Percentiles rank a stretch among this genome's conserved stretches.
These are phyloP conservation scores for Fragosphaeria purpurea DNA, from an alignment of 2,329 filamentous ascomycete genomes.

Conservation along the genomic window DNA sequence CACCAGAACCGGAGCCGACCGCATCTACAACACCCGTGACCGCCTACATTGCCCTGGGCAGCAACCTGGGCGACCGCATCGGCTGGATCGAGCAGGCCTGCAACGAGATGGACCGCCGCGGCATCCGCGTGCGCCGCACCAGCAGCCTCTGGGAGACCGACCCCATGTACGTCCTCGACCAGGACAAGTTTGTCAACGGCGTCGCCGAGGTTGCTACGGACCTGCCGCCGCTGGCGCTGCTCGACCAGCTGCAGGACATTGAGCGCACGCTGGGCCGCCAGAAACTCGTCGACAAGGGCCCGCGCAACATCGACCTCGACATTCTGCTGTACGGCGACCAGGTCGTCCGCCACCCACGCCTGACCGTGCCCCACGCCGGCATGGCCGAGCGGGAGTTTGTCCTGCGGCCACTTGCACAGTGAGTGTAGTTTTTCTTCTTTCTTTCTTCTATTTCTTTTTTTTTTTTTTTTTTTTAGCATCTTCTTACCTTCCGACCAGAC, in stretches of 20 bases:
- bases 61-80: constrained; percentile 82
- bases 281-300: constrained; percentile 86
- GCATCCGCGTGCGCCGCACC: constrained; percentile 66
- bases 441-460: too few relatives aligned
- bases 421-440: constrained; percentile 21
- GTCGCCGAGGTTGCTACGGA: constrained; percentile 82
- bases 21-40: too few relatives aligned
- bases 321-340: constrained; percentile 73
- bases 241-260: constrained; percentile 75
- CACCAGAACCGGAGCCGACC: too few relatives aligned
- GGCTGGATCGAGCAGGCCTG: constrained; percentile 79
- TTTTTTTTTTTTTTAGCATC: neutral
- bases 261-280: constrained; percentile 69
- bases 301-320: constrained; percentile 88
- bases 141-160: constrained; percentile 90
- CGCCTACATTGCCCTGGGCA: constrained; percentile 81
- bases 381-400: constrained; percentile 94
- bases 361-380: constrained; percentile 74
- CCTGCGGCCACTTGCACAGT: constrained; percentile 75
- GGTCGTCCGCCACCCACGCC: constrained; percentile 54
- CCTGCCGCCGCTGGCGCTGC: constrained; percentile 61
- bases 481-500: too few relatives aligned
- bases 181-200: constrained; percentile 82
- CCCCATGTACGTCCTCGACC: constrained; percentile 92
- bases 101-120: constrained; percentile 60